phyloP scores from a whole-genome alignment of 164 flowering plant genomes.

The Houttuynia cordata region DNA sequence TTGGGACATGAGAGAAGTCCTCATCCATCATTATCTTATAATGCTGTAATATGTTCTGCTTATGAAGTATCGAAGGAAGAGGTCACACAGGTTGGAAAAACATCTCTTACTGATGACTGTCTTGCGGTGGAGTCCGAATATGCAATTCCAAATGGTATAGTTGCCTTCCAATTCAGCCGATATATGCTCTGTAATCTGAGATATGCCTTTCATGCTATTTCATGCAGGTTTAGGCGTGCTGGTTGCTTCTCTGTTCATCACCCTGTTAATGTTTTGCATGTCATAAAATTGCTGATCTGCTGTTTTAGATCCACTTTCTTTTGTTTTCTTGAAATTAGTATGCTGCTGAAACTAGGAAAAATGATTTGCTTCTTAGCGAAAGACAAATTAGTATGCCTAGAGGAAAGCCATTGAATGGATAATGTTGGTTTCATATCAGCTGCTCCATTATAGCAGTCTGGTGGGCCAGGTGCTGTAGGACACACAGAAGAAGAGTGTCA shows the following conservation, averaged over 20 bases:
- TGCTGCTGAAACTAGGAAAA: no score
- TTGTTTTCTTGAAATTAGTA: no score
- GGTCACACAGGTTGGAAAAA: conserved; percentile 50
- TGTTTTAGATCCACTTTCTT: no score
- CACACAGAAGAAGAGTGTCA: no score
- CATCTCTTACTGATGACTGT: conserved; percentile 33
- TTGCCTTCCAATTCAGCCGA: conserved; percentile 11
- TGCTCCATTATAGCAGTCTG: no score
- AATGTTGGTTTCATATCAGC: no score
- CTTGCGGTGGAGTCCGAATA: conserved; percentile 33
- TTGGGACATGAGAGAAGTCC: conserved; percentile 27
- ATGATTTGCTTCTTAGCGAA: no score
- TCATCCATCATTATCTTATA: conserved; percentile 76
- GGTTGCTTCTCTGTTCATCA: not conserved
- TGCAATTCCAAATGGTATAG: conserved; percentile 47
- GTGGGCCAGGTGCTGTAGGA: no score
- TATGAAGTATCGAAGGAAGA: conserved; percentile 60
- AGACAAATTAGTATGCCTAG: no score
- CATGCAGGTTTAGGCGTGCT: not conserved
- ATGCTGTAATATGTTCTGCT: conserved; percentile 60
- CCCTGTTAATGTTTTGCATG: not conserved
- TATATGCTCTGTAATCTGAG: not conserved
- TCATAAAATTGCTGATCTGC: no score
- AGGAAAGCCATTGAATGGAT: no score
- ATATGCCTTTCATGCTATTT: not conserved